These are phyloP conservation scores for Fraxinus excelsior DNA, from an alignment of 257 asterid genomes.

Conservation along the genomic window DNA sequence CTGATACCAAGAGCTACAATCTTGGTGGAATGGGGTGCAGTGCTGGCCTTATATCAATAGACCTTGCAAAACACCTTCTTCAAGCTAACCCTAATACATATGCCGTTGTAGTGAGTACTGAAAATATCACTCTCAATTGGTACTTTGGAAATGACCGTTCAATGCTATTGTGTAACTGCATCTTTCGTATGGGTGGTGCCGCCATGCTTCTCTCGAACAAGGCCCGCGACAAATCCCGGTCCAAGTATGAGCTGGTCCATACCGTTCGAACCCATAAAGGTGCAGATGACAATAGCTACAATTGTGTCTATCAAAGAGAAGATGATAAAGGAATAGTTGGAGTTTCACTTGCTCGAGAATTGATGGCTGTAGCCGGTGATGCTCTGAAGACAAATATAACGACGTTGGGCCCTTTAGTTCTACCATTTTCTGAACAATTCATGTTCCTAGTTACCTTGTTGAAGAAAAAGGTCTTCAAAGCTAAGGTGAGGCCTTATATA, in stretches of 20 bases:
- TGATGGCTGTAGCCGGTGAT: constrained; percentile 57
- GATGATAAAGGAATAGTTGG: constrained; percentile 44
- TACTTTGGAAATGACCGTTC: constrained; percentile 51
- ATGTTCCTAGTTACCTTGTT: constrained; percentile 36
- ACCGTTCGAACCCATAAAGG: constrained; percentile 58
- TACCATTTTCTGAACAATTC: constrained; percentile 56
- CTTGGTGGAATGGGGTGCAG: constrained; percentile 67
- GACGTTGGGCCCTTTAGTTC: constrained; percentile 40
- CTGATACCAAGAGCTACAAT: constrained; percentile 46
- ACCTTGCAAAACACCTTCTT: constrained; percentile 49
- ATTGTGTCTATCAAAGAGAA: constrained; percentile 48
- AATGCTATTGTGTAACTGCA: constrained; percentile 44
- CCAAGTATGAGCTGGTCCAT: constrained; percentile 57
- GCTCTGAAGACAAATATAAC: constrained; percentile 51
- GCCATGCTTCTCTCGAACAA: constrained; percentile 60
- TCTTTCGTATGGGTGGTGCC: constrained; percentile 57
- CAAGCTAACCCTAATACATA: constrained; percentile 41
- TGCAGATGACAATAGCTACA: constrained; percentile 44
- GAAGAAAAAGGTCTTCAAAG: constrained; percentile 31
- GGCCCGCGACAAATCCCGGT: constrained; percentile 26
- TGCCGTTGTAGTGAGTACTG: constrained; percentile 62
- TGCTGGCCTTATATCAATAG: constrained; percentile 49
- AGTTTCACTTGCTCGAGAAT: constrained; percentile 45
- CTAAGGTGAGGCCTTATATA: constrained; percentile 40
- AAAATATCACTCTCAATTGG: constrained; percentile 47